Evolutionary conservation across 495 filamentous ascomycete species (phyloP).

Genomic region (Podospora appendiculata): DNA sequence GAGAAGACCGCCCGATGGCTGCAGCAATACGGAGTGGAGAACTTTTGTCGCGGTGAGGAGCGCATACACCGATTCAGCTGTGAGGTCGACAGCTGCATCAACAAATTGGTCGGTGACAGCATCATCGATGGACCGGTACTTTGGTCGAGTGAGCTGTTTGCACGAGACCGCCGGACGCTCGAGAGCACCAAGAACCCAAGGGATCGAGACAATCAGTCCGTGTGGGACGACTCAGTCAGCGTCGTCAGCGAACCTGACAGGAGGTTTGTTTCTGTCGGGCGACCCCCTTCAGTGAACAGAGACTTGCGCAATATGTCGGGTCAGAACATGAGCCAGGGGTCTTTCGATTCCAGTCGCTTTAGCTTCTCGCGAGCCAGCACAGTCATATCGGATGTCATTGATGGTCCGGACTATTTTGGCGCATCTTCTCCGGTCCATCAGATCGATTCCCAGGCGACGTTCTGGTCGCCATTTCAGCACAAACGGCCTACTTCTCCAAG

Average conservation of each 20-base stretch:
- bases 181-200: conserved; percentile 52
- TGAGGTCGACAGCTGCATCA: conserved; percentile 81
- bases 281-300: conserved; percentile 29
- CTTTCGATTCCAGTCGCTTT: conserved; percentile 56
- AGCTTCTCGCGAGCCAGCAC: conserved; percentile 47
- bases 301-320: conserved; percentile 46
- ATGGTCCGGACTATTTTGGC: conserved; percentile 64
- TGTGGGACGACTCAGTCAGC: conserved; percentile 47
- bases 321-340: conserved; percentile 54
- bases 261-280: conserved; percentile 27
- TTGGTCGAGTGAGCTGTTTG: conserved; percentile 87
- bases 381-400: conserved; percentile 54
- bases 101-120: conserved; percentile 77
- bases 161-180: conserved; percentile 66
- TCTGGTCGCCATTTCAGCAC: conserved; percentile 77
- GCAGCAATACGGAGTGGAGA: conserved; percentile 72
- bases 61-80: conserved; percentile 90
- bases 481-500: conserved; percentile 51
- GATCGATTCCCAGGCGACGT: conserved; percentile 72
- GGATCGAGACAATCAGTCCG: conserved; percentile 27
- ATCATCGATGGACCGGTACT: conserved; percentile 82
- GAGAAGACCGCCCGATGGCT: conserved; percentile 83
- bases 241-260: conserved; percentile 45
- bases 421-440: conserved; percentile 60
- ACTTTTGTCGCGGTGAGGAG: conserved; percentile 94